phyloP scores from a whole-genome alignment of 1,284 basidiomycete genomes.

The Sanghuangporus weigelae region DNA sequence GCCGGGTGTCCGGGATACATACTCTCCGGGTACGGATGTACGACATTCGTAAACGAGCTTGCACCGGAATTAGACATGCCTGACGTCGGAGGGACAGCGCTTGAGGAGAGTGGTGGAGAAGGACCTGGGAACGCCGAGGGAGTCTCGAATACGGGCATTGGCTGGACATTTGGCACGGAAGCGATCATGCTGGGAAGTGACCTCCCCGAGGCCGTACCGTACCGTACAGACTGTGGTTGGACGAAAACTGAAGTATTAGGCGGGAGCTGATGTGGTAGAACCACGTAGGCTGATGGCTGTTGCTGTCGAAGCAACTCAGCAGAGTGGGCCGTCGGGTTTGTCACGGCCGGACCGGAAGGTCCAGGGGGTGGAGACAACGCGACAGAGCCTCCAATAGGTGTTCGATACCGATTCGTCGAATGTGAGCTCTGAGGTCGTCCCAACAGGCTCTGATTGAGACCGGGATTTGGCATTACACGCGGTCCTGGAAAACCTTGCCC shows the following conservation, averaged over 20 bases:
- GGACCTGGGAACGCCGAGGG: conserved; percentile 65
- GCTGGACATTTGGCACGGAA: conserved; percentile 47
- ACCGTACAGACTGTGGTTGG: conserved; percentile 15
- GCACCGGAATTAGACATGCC: conserved; percentile 9
- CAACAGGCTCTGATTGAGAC: conserved; percentile 32
- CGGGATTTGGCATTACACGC: conserved; percentile 23
- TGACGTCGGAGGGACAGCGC: conserved; percentile 32
- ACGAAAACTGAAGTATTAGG: conserved; percentile 1
- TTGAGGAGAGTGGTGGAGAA: conserved; percentile 25
- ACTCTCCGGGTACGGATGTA: conserved; percentile 11
- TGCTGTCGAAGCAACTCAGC: conserved; percentile 12
- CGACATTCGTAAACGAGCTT: conserved; percentile 9
- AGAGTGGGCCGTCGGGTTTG: conserved; percentile 6
- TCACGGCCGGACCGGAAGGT: conserved; percentile 23
- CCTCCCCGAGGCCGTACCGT: background rate
- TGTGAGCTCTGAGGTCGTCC: conserved; percentile 65
- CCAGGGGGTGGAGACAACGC: conserved; percentile 52
- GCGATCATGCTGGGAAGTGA: background rate
- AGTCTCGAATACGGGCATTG: conserved; percentile 65
- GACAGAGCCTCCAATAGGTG: conserved; percentile 58
- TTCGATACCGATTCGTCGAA: conserved; percentile 70
- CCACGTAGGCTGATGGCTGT: background rate
- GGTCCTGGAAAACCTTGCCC: conserved; percentile 9
- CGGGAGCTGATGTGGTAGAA: conserved; percentile 1
- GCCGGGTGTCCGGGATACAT: conserved; percentile 31